These are phyloP conservation scores for Chrysosphaeria jannelii DNA, from an alignment of 2,329 filamentous ascomycete genomes.

Conservation along the genomic window DNA sequence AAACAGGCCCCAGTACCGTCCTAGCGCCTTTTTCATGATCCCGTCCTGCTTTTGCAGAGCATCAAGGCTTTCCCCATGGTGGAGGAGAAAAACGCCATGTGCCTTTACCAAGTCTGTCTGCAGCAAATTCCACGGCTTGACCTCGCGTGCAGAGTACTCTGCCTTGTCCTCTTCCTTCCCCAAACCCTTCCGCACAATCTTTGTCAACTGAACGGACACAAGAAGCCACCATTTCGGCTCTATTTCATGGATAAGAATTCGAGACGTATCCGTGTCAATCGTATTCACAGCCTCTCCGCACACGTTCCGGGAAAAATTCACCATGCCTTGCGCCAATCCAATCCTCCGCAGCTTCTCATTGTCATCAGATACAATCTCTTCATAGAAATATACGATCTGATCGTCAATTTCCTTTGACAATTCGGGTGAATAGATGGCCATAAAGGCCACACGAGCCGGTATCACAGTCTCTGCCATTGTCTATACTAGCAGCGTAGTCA, in stretches of 20 bases:
- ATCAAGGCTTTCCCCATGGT: slow-evolving; percentile 50
- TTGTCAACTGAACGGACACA: slow-evolving; percentile 13
- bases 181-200: too few species aligned
- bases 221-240: slow-evolving; percentile 90
- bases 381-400: slow-evolving; percentile 51
- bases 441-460: slow-evolving; percentile 65
- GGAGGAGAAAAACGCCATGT: slow-evolving; percentile 59
- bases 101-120: slow-evolving; percentile 57
- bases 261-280: slow-evolving; percentile 71
- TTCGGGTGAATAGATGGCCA: slow-evolving; percentile 76
- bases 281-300: slow-evolving; percentile 50
- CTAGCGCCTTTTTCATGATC: slow-evolving; percentile 41
- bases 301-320: slow-evolving; percentile 74
- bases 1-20: slow-evolving; percentile 52
- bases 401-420: slow-evolving; percentile 31
- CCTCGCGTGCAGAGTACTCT: slow-evolving; percentile 73
- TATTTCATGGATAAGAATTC: slow-evolving; percentile 61
- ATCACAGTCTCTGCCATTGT: too few species aligned
- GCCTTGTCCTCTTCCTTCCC: slow-evolving; percentile 18
- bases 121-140: slow-evolving; percentile 54
- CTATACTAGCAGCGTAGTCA: too few species aligned
- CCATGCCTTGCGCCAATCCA: slow-evolving; percentile 87
- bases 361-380: slow-evolving; percentile 14
- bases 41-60: slow-evolving; percentile 31
- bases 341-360: slow-evolving; percentile 81